These are phyloP conservation scores for Panellus pusillus DNA, from an alignment of 768 basidiomycete genomes.

Conservation along the genomic window DNA sequence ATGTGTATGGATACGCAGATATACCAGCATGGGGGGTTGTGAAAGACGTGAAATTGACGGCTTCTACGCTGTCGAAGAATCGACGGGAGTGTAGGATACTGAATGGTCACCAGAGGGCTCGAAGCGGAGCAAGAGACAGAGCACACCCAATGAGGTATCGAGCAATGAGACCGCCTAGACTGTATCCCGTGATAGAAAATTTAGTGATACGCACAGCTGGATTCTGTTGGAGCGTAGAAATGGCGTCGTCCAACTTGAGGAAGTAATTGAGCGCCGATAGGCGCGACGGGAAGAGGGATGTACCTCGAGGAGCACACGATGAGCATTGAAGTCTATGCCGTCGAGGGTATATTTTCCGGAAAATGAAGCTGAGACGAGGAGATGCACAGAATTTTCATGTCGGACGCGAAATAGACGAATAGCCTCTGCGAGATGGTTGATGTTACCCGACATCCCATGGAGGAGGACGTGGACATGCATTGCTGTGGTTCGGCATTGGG, in stretches of 20 bases:
- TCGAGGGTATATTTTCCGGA: slow-evolving; percentile 31
- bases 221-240: slow-evolving; percentile 20
- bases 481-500: too few species aligned
- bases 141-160: slow-evolving; percentile 35
- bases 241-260: slow-evolving; percentile 25
- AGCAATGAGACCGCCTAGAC: slow-evolving; percentile 38
- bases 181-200: slow-evolving; percentile 35
- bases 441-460: slow-evolving; percentile 32
- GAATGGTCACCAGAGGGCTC: not conserved
- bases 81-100: slow-evolving; percentile 24
- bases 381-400: slow-evolving; percentile 21
- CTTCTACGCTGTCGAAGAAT: slow-evolving; percentile 36
- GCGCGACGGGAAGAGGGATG: not conserved
- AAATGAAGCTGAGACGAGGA: slow-evolving; percentile 27
- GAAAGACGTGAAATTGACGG: slow-evolving; percentile 40
- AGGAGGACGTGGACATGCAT: slow-evolving; percentile 27
- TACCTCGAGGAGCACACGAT: slow-evolving; percentile 29
- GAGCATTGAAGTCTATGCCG: slow-evolving; percentile 36
- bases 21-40: slow-evolving; percentile 40
- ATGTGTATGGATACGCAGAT: slow-evolving; percentile 26
- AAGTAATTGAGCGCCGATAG: slow-evolving; percentile 5
- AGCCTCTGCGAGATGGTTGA: slow-evolving; percentile 26
- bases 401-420: slow-evolving; percentile 19
- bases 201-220: slow-evolving; percentile 24
- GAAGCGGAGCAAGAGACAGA: not conserved